Percentiles rank a stretch among this genome's conserved stretches.
Conservation (phyloP, 140 eudicot species). For the Bidens hawaiensis region DNA sequence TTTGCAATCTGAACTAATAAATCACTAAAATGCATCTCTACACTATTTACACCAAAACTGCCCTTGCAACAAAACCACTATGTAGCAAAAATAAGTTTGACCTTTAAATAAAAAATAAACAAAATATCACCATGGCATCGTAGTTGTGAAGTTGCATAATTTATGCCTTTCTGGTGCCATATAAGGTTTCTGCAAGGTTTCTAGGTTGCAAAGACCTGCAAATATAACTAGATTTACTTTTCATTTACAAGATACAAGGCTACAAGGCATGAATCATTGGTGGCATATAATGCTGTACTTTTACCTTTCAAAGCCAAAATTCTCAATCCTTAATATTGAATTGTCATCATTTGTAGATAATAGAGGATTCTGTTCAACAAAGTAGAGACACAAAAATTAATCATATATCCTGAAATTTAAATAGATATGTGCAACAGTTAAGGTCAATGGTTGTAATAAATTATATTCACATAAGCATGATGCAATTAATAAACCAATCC, state of each 20-base stretch:
- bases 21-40: too few species aligned
- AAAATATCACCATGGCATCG: conserved; percentile 66
- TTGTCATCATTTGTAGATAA: conserved; percentile 62
- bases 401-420: background rate
- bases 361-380: conserved; percentile 64
- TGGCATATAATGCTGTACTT: background rate
- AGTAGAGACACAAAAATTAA: conserved; percentile 10
- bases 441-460: background rate
- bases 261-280: background rate
- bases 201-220: conserved; percentile 76
- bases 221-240: conserved; percentile 3
- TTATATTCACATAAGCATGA: too few species aligned
- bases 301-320: conserved; percentile 97
- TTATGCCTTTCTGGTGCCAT: conserved; percentile 99
- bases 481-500: too few species aligned
- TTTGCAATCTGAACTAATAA: too few species aligned
- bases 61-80: too few species aligned
- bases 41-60: too few species aligned
- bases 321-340: conserved; percentile 75
- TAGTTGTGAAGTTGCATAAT: too few species aligned
- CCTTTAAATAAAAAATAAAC: too few species aligned
- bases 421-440: background rate
- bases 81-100: too few species aligned
- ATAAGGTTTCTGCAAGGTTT: conserved; percentile 86
- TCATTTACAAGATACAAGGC: too few species aligned